Evolutionary conservation across 2,329 filamentous ascomycete genomes (phyloP).

Genomic region (Monosporascus sp.): DNA sequence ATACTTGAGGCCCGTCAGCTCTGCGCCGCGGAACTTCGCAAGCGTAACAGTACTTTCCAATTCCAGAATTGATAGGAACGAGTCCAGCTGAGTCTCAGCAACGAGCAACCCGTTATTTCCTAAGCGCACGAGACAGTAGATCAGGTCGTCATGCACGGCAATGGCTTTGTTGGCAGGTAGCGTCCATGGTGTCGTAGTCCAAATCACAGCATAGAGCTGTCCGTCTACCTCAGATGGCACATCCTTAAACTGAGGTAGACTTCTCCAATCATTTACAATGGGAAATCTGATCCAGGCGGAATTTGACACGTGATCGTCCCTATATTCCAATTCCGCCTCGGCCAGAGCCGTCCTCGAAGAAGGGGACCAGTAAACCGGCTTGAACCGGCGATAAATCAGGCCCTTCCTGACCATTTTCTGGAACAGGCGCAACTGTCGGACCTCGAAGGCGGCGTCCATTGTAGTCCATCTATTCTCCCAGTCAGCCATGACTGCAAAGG

Average conservation of each 20-base stretch:
- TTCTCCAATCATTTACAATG: slow-evolving; percentile 44
- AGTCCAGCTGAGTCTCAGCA: slow-evolving; percentile 60
- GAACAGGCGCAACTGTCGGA: slow-evolving; percentile 70
- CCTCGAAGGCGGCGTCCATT: slow-evolving; percentile 72
- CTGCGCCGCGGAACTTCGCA: slow-evolving; percentile 56
- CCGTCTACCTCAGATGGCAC: slow-evolving; percentile 38
- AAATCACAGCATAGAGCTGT: slow-evolving; percentile 75
- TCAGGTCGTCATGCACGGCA: slow-evolving; percentile 69
- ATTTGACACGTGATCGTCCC: slow-evolving; percentile 65
- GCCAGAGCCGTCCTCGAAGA: slow-evolving; percentile 75
- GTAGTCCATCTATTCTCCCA: slow-evolving; percentile 75
- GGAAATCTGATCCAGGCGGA: slow-evolving; percentile 80
- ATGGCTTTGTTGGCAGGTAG: slow-evolving; percentile 89
- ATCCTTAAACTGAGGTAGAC: slow-evolving; percentile 29
- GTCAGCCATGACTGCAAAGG: slow-evolving; percentile 75
- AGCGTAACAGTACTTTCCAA: slow-evolving; percentile 36
- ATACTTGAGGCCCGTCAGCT: slow-evolving; percentile 64
- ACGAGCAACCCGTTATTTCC: slow-evolving; percentile 61
- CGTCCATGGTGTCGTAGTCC: slow-evolving; percentile 99
- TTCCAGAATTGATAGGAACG: not conserved
- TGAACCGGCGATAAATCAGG: slow-evolving; percentile 71
- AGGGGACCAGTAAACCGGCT: slow-evolving; percentile 84
- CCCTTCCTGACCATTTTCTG: slow-evolving; percentile 68
- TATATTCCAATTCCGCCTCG: slow-evolving; percentile 81
- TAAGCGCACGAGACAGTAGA: slow-evolving; percentile 64